phyloP scores from a whole-genome alignment of 83 land plant genomes.

The Picea abies region DNA sequence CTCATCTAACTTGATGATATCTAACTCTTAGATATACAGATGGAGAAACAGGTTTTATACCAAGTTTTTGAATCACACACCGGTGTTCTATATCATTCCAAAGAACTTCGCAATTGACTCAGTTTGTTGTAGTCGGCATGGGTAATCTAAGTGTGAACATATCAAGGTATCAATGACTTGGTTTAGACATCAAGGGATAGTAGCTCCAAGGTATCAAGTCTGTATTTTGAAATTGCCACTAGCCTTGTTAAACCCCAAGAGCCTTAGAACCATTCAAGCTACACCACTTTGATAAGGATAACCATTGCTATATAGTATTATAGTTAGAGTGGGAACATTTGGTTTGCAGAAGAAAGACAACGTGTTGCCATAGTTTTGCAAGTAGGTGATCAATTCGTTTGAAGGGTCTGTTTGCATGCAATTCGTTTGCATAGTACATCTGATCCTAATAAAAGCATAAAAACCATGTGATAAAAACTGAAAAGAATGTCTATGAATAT shows the following conservation, averaged over 20 bases:
- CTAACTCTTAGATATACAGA: background rate
- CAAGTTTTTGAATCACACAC: background rate
- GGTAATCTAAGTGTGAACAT: background rate
- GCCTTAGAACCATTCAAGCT: background rate
- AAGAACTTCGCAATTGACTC: background rate
- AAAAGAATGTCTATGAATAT: constrained; percentile 1
- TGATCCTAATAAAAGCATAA: background rate
- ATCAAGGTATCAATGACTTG: too few relatives aligned
- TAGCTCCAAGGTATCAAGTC: background rate
- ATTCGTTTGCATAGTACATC: background rate
- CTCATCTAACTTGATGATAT: background rate
- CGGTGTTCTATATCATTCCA: background rate
- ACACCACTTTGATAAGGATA: background rate
- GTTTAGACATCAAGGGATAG: background rate
- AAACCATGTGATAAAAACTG: background rate
- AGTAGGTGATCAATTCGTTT: background rate
- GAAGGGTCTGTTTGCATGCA: background rate
- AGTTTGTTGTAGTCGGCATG: background rate
- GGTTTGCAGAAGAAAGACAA: background rate
- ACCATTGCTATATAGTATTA: background rate
- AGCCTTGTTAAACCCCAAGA: background rate
- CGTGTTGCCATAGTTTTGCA: background rate
- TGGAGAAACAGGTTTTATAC: background rate
- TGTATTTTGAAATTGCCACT: background rate
- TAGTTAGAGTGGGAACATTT: background rate